Percentiles rank a stretch among this genome's conserved stretches.
Evolutionary conservation across 768 basidiomycete species (phyloP).

Genomic region (Dictyophora rubrovolvata): DNA sequence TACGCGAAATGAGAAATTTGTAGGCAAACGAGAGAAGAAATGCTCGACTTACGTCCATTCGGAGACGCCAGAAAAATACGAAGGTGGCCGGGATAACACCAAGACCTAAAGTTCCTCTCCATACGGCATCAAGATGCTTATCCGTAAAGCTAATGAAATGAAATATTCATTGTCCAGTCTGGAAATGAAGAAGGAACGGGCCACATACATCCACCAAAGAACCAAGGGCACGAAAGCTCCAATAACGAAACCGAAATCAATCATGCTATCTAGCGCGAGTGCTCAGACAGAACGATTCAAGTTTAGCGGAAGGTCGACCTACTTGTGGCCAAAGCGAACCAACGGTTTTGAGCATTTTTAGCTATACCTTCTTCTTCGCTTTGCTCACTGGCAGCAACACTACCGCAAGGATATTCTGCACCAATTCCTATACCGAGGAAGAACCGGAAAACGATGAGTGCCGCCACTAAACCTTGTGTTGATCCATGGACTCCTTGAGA

Average conservation of each 20-base stretch:
- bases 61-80: constrained; percentile 80
- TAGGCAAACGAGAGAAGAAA: neutral
- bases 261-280: constrained; percentile 16
- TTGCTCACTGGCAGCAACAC: constrained; percentile 24
- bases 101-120: constrained; percentile 79
- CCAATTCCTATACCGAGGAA: constrained; percentile 29
- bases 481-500: constrained; percentile 23
- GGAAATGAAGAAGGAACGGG: neutral
- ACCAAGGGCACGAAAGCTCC: constrained; percentile 22
- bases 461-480: constrained; percentile 22
- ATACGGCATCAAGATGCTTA: constrained; percentile 74
- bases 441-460: constrained; percentile 26
- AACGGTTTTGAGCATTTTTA: constrained; percentile 23
- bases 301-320: constrained; percentile 5
- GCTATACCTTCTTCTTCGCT: constrained; percentile 26
- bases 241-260: constrained; percentile 23
- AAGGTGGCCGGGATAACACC: constrained; percentile 70
- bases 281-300: neutral
- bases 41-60: constrained; percentile 38
- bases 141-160: constrained; percentile 48
- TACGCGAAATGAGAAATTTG: neutral
- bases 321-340: constrained; percentile 29
- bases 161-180: constrained; percentile 4
- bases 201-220: constrained; percentile 25
- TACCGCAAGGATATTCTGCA: constrained; percentile 25